Evolutionary conservation across 768 basidiomycete genomes (phyloP), one percentile per base, ranked within the genome.

Genomic region (Suillus variegatus): DNA sequence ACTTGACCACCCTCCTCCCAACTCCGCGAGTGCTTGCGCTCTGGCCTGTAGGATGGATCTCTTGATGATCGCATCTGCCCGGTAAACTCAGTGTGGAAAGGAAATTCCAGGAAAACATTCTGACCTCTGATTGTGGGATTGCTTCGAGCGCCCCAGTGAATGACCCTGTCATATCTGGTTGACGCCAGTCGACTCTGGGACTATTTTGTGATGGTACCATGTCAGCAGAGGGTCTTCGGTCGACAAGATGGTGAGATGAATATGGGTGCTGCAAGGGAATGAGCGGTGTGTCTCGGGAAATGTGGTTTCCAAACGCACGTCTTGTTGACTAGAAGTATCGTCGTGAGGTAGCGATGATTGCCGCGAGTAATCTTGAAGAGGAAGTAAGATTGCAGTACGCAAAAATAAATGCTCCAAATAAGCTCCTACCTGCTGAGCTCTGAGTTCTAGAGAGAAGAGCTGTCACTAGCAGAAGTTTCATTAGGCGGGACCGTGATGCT

Each of bases 21-120:
- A 65, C 78, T 84, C 70, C 88, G 82, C 69, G 82, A 79, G 76
- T 88, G 87, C 72, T 89, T 89, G 76, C 88, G 80, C 70, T 73
- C 80, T 63, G 76, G 73, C 77, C 73, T 75, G 76, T 70, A 76
- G 69, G 70, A 75, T 68, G 62, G 67, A 76, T 74, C 73, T 76
- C 76, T 76, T 78, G 75, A 78, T 72, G 71, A 77, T 66, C 76
- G 77, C 63, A 76, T 74, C 75, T 76, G 70, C 69, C 66, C 70
- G 68, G 77, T 77, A 70, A 73, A 73, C 69, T 78, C 57, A 73
- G 73, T 68, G 69, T 68, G 64, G 54, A 64, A 67, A 61, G 69
- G 62, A 63, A 64, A 6, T 40, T 54, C 12, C 8, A 61, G 25
- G 61, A 38, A 71, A 68, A 8, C 36, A 68, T 71, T 57, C 71